A percentile compares a stretch with the other conserved stretches of the same genome.
phyloP scores from a whole-genome alignment of 2,329 filamentous ascomycete genomes.

The Hypomyces rosellus region DNA sequence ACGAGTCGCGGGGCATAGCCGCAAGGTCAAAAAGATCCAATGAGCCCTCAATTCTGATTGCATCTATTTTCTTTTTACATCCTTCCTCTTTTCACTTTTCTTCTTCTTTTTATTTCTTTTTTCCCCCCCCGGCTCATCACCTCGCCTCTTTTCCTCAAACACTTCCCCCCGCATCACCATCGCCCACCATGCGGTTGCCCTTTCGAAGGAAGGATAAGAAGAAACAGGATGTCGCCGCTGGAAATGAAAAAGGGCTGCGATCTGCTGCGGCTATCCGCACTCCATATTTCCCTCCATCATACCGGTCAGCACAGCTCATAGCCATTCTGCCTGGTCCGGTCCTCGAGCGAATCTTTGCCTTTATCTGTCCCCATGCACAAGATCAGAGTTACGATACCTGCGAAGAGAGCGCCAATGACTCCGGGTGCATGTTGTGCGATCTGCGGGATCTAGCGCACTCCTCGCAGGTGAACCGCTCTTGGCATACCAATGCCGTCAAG shows the following conservation, averaged over 20 bases:
- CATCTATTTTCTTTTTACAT: too few relatives aligned
- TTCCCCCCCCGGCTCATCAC: background rate
- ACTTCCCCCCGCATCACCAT: background rate
- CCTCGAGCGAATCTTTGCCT: conserved; percentile 69
- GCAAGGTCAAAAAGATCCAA: too few relatives aligned
- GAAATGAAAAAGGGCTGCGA: conserved; percentile 25
- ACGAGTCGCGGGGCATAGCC: too few relatives aligned
- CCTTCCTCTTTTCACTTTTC: background rate
- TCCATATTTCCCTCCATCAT: conserved; percentile 31
- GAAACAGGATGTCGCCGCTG: conserved; percentile 19
- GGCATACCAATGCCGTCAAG: conserved; percentile 50
- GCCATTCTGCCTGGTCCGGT: conserved; percentile 59
- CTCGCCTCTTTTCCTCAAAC: background rate
- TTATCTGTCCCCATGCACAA: conserved; percentile 74
- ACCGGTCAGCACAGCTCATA: conserved; percentile 37
- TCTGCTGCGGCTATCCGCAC: conserved; percentile 19
- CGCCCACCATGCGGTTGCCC: conserved; percentile 28
- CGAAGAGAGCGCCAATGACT: conserved; percentile 70
- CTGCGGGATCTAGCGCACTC: conserved; percentile 81
- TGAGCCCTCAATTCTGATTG: too few relatives aligned
- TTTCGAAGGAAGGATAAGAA: conserved; percentile 35
- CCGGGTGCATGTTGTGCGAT: conserved; percentile 90
- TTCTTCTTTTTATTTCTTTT: background rate
- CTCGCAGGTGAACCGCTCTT: conserved; percentile 65
- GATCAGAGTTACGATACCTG: conserved; percentile 77